Conservation (phyloP, 192 early-diverging fungal species). For the Coemansia sp. region DNA sequence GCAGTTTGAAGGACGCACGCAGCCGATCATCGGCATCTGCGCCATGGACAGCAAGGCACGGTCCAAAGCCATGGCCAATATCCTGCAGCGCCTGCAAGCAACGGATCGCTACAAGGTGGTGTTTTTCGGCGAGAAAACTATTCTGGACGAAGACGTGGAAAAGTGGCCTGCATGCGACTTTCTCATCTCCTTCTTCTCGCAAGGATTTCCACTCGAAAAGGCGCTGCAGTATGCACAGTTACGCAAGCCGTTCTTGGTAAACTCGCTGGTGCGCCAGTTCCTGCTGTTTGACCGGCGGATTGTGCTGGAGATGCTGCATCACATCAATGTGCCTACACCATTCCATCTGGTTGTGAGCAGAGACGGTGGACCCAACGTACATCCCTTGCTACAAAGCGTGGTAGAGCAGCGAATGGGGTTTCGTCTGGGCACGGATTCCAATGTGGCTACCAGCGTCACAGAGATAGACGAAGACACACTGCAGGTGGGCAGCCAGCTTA, state of each 20-base stretch:
- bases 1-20: constrained; percentile 31
- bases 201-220: constrained; percentile 90
- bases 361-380: constrained; percentile 63
- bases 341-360: constrained; percentile 67
- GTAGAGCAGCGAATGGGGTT: constrained; percentile 56
- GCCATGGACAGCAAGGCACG: constrained; percentile 93
- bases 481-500: constrained; percentile 60
- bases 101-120: constrained; percentile 76
- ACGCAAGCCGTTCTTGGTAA: constrained; percentile 83
- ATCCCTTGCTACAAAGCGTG: constrained; percentile 55
- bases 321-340: constrained; percentile 81
- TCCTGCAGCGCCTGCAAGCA: constrained; percentile 68
- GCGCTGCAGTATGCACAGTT: constrained; percentile 85
- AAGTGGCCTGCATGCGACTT: constrained; percentile 95
- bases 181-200: constrained; percentile 94
- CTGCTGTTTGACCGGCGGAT: constrained; percentile 87
- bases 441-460: constrained; percentile 15
- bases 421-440: constrained; percentile 37
- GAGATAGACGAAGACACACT: constrained; percentile 68
- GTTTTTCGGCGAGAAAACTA: constrained; percentile 95
- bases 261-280: constrained; percentile 86
- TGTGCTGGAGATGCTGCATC: constrained; percentile 76
- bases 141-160: constrained; percentile 87
- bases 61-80: constrained; percentile 95
- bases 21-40: constrained; percentile 74